These are phyloP conservation scores for Chalciporus pseudorubinellus DNA, from an alignment of 768 basidiomycete genomes.

Conservation along the genomic window DNA sequence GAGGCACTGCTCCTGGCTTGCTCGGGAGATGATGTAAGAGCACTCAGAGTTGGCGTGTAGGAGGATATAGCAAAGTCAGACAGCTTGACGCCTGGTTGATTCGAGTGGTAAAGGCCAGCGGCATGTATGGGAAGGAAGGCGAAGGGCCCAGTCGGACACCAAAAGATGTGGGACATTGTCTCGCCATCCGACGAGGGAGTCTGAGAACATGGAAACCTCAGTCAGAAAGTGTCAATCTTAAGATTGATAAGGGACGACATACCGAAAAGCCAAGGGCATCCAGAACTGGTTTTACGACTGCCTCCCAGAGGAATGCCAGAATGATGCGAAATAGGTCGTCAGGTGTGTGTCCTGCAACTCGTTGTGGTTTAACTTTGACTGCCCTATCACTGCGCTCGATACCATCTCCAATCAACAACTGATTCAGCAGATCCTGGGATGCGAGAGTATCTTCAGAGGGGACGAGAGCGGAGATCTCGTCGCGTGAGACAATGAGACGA, in stretches of 20 bases:
- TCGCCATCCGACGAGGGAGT: background rate
- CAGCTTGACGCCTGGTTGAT: background rate
- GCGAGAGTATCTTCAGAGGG: too few relatives aligned
- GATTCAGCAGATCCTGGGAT: too few relatives aligned
- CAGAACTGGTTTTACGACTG: background rate
- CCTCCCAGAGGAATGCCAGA: background rate
- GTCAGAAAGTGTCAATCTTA: background rate
- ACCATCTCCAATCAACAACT: too few relatives aligned
- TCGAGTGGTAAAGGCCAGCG: background rate
- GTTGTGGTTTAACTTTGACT: background rate
- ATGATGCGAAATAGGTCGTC: background rate
- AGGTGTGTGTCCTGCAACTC: background rate
- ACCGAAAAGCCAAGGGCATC: background rate
- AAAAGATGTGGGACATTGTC: background rate
- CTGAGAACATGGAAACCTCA: background rate
- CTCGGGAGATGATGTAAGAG: slow-evolving; percentile 3
- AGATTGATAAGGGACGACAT: too few relatives aligned
- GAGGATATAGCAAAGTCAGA: slow-evolving; percentile 9
- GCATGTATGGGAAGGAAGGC: background rate
- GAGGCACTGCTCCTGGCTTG: background rate
- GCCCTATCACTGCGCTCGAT: too few relatives aligned
- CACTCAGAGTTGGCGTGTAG: slow-evolving; percentile 26
- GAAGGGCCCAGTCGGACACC: background rate
- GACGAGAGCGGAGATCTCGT: background rate
- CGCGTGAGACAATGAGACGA: background rate